phyloP scores from a whole-genome alignment of 306 rosid species.

The Pterocarpus macrocarpus region DNA sequence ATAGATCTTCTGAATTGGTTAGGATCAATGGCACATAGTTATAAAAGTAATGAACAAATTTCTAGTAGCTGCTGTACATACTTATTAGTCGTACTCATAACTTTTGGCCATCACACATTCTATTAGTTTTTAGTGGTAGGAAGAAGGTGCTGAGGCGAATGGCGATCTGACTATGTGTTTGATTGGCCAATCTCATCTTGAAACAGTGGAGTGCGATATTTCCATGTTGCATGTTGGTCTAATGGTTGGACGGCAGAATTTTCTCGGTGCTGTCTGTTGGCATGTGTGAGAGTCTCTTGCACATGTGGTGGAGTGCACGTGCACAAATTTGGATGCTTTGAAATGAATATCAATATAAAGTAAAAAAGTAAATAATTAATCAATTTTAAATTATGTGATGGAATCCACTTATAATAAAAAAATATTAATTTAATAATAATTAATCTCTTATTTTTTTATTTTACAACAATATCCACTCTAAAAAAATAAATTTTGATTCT shows the following conservation, averaged over 20 bases:
- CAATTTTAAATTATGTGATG: no score
- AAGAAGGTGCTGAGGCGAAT: conserved; percentile 30
- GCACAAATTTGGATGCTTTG: no score
- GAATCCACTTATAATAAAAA: no score
- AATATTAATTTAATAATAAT: no score
- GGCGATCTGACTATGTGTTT: conserved; percentile 40
- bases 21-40: conserved; percentile 4
- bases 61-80: conserved; percentile 12
- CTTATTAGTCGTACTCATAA: not conserved
- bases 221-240: conserved; percentile 63
- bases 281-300: conserved; percentile 27
- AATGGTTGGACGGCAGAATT: conserved; percentile 56
- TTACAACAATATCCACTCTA: no score
- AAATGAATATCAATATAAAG: no score
- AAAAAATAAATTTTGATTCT: no score
- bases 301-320: no score
- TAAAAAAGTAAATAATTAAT: no score
- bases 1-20: conserved; percentile 14
- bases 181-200: conserved; percentile 23
- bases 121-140: conserved; percentile 19
- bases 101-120: conserved; percentile 1
- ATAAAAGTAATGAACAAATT: conserved; percentile 16
- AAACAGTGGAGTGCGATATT: conserved; percentile 38
- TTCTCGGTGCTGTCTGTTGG: conserved; percentile 52
- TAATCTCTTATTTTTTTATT: no score